Conservation (phyloP, 2,329 filamentous ascomycete genomes). For the Aureobasidium melanogenum region DNA sequence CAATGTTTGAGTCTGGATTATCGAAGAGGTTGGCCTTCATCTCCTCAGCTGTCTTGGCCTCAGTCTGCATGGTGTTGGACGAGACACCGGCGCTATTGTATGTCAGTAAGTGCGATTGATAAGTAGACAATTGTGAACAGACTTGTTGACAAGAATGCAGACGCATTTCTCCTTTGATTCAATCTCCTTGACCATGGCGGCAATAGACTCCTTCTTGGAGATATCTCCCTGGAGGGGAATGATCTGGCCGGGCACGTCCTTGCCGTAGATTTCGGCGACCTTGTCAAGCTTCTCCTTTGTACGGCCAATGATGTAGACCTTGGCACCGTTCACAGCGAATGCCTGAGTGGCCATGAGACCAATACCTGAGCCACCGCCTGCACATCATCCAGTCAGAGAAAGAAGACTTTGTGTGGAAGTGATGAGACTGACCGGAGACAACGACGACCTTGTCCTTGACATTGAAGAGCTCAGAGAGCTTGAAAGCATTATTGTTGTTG, state of each 20-base stretch:
- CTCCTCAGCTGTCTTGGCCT: conserved; percentile 31
- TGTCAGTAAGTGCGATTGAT: background rate
- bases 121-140: background rate
- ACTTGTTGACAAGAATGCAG: conserved; percentile 35
- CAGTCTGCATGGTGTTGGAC: conserved; percentile 29
- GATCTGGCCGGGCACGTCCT: conserved; percentile 37
- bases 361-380: conserved; percentile 35
- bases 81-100: conserved; percentile 36
- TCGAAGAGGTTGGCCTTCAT: conserved; percentile 38
- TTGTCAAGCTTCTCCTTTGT: conserved; percentile 40
- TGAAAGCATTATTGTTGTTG: conserved; percentile 29
- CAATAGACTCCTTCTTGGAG: conserved; percentile 33
- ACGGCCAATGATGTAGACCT: conserved; percentile 41
- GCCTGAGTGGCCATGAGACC: conserved; percentile 38
- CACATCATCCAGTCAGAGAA: background rate
- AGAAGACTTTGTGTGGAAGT: background rate
- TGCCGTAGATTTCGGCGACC: conserved; percentile 35
- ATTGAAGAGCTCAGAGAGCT: conserved; percentile 27
- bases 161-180: conserved; percentile 36
- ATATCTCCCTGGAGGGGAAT: conserved; percentile 38
- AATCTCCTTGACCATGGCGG: conserved; percentile 34
- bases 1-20: conserved; percentile 29
- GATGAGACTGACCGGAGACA: conserved; percentile 26
- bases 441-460: conserved; percentile 33
- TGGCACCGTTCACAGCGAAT: conserved; percentile 26